A percentile compares a stretch with the other conserved stretches of the same genome.
These are phyloP conservation scores for Mycena indigotica DNA, from an alignment of 768 basidiomycete species.

Conservation along the genomic window DNA sequence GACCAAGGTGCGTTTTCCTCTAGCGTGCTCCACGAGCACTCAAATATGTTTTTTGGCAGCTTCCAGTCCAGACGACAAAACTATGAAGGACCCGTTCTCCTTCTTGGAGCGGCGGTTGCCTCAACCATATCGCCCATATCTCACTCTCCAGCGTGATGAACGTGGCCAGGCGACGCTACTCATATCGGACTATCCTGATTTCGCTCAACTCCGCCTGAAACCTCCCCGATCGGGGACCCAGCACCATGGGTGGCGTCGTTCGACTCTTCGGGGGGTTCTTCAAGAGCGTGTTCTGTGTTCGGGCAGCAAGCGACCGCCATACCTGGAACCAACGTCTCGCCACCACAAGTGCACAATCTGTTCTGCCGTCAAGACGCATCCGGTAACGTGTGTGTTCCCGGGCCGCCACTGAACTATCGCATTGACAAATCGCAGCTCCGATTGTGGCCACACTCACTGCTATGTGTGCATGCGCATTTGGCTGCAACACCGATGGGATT, in stretches of 20 bases:
- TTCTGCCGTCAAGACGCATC: neutral
- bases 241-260: neutral
- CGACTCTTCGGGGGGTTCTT: neutral
- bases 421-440: neutral
- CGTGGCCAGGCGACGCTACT: too few relatives aligned
- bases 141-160: too few relatives aligned
- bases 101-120: too few relatives aligned
- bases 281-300: neutral
- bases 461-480: constrained; percentile 2
- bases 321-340: neutral
- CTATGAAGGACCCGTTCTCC: too few relatives aligned
- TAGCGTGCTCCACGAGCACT: too few relatives aligned
- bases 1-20: too few relatives aligned
- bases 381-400: neutral
- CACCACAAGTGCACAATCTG: constrained; percentile 1
- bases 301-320: neutral
- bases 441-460: constrained; percentile 9
- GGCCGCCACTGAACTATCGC: neutral
- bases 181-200: too few relatives aligned
- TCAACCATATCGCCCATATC: too few relatives aligned
- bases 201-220: too few relatives aligned
- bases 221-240: neutral
- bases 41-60: too few relatives aligned
- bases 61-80: too few relatives aligned
- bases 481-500: constrained; percentile 2